These are phyloP conservation scores for Mortierella alpina DNA, from an alignment of 192 early-diverging fungal species.

Conservation along the genomic window DNA sequence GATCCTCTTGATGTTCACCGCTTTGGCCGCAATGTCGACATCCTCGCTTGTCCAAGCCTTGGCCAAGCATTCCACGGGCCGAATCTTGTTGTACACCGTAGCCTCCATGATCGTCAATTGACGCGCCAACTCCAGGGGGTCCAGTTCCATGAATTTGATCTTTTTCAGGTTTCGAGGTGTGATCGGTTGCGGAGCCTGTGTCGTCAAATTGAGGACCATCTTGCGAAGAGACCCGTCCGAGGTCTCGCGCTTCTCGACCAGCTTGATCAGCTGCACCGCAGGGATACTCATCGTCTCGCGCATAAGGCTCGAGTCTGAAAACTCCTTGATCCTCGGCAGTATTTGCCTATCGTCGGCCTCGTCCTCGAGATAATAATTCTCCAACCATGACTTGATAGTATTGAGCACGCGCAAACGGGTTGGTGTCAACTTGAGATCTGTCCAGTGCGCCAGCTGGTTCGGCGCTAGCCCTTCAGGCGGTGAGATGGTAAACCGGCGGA, in stretches of 20 bases:
- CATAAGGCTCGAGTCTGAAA: conserved; percentile 79
- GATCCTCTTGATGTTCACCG: conserved; percentile 89
- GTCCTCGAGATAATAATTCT: conserved; percentile 86
- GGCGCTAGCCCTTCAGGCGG: conserved; percentile 73
- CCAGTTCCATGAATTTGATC: conserved; percentile 88
- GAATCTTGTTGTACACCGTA: conserved; percentile 82
- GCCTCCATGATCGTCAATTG: conserved; percentile 96
- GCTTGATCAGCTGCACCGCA: conserved; percentile 41
- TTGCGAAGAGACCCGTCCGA: conserved; percentile 70
- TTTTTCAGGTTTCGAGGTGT: conserved; percentile 82
- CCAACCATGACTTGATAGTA: conserved; percentile 94
- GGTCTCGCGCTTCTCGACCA: conserved; percentile 51
- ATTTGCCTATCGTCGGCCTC: conserved; percentile 71
- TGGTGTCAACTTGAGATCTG: conserved; percentile 85
- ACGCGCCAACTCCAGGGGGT: conserved; percentile 91
- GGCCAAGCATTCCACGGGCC: conserved; percentile 89
- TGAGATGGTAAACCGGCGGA: conserved; percentile 80
- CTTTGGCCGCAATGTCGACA: conserved; percentile 67
- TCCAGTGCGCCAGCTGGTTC: conserved; percentile 81
- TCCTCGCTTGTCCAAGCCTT: conserved; percentile 85
- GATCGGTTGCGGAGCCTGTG: conserved; percentile 80
- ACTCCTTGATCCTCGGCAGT: conserved; percentile 76
- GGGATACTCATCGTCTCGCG: conserved; percentile 74
- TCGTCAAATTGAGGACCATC: conserved; percentile 70
- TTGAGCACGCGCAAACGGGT: conserved; percentile 94